These are phyloP conservation scores for Coemansia sp. DNA, from an alignment of 192 early-diverging fungal species.

Conservation along the genomic window DNA sequence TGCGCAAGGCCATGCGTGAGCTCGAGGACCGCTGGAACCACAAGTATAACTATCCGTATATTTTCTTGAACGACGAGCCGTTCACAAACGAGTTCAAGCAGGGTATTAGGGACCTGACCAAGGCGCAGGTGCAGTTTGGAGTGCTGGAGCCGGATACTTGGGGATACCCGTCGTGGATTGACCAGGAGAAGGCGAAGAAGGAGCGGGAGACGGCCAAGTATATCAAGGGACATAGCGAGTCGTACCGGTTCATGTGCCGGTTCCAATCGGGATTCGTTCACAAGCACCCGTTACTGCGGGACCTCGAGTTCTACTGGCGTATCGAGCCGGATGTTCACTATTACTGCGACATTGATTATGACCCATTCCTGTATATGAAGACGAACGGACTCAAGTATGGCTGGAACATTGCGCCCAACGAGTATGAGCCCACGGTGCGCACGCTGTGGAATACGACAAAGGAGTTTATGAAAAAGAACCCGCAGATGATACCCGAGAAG, in stretches of 20 bases:
- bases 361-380: slow-evolving; percentile 48
- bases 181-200: slow-evolving; percentile 16
- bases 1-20: slow-evolving; percentile 57
- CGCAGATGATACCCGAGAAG: slow-evolving; percentile 22
- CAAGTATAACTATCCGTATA: slow-evolving; percentile 76
- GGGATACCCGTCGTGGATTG: slow-evolving; percentile 48
- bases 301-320: slow-evolving; percentile 54
- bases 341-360: slow-evolving; percentile 48
- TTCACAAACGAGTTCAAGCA: slow-evolving; percentile 67
- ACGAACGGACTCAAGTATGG: slow-evolving; percentile 40
- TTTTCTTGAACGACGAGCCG: slow-evolving; percentile 75
- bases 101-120: slow-evolving; percentile 42
- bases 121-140: slow-evolving; percentile 36
- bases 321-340: slow-evolving; percentile 53
- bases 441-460: slow-evolving; percentile 41
- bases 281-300: slow-evolving; percentile 34
- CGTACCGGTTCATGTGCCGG: slow-evolving; percentile 40
- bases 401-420: slow-evolving; percentile 28
- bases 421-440: slow-evolving; percentile 29
- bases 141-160: slow-evolving; percentile 30
- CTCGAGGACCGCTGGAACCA: slow-evolving; percentile 72
- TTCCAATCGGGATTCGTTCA: slow-evolving; percentile 43
- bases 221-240: slow-evolving; percentile 22
- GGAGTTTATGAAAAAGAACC: slow-evolving; percentile 21
- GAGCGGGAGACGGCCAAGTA: slow-evolving; percentile 14